Evolutionary conservation across 106 monocot genomes (phyloP).

Genomic region (Dioscorea alata): DNA sequence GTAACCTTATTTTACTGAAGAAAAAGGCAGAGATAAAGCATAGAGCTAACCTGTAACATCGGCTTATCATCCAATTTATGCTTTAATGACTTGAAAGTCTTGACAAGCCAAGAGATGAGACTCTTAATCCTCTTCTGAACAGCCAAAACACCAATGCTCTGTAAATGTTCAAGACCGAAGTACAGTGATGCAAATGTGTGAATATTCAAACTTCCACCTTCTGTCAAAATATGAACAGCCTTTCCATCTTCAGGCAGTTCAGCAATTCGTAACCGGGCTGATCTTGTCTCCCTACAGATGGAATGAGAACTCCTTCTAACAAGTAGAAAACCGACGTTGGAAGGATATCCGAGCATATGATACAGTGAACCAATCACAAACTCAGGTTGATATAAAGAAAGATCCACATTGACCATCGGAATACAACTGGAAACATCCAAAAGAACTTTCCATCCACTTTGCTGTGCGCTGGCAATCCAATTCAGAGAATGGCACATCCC

Average conservation of each 20-base stretch:
- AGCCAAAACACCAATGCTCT: slow-evolving; percentile 17
- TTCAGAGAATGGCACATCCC: slow-evolving; percentile 21
- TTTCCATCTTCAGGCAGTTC: slow-evolving; percentile 15
- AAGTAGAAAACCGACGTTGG: slow-evolving; percentile 17
- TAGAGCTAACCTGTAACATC: slow-evolving; percentile 25
- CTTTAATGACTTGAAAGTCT: slow-evolving; percentile 20
- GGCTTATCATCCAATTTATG: slow-evolving; percentile 22
- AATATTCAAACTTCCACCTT: slow-evolving; percentile 16
- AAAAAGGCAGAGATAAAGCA: neutral
- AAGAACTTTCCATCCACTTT: slow-evolving; percentile 31
- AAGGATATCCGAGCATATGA: slow-evolving; percentile 31
- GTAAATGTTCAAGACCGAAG: slow-evolving; percentile 27
- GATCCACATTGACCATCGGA: slow-evolving; percentile 22
- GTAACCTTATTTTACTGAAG: too few species aligned
- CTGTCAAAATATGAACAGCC: slow-evolving; percentile 16
- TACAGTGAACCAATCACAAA: slow-evolving; percentile 32
- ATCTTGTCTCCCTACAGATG: slow-evolving; percentile 9
- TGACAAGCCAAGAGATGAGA: slow-evolving; percentile 22
- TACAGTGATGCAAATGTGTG: slow-evolving; percentile 22
- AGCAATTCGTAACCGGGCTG: slow-evolving; percentile 3
- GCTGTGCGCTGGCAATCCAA: slow-evolving; percentile 24
- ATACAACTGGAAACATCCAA: slow-evolving; percentile 33
- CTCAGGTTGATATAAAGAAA: slow-evolving; percentile 29
- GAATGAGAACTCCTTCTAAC: slow-evolving; percentile 24
- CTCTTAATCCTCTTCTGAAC: slow-evolving; percentile 22